phyloP scores from a whole-genome alignment of 192 early-diverging fungal genomes.

The Umbelopsis sp. region DNA sequence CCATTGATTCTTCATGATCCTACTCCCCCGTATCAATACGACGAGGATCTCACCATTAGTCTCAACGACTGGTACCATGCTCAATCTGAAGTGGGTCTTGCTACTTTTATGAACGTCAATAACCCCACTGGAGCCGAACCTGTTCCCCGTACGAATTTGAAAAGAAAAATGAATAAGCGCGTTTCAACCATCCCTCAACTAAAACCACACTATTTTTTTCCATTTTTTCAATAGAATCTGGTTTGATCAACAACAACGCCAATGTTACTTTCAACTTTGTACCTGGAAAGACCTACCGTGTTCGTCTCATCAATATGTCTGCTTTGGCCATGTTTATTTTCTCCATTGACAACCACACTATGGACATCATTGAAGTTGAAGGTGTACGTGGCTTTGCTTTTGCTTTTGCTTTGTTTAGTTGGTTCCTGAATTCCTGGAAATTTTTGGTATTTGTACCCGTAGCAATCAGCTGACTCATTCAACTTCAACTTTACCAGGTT shows the following conservation, averaged over 20 bases:
- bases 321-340: conserved; percentile 65
- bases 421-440: neutral
- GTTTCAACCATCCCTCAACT: no score
- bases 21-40: conserved; percentile 59
- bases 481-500: conserved; percentile 12
- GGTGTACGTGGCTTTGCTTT: conserved; percentile 40
- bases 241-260: conserved; percentile 55
- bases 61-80: conserved; percentile 64
- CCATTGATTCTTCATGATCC: conserved; percentile 43
- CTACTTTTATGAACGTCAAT: conserved; percentile 61
- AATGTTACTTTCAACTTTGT: conserved; percentile 48
- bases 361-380: conserved; percentile 74
- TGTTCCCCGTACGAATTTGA: conserved; percentile 48
- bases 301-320: conserved; percentile 78
- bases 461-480: no score
- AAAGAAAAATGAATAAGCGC: neutral
- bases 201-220: no score
- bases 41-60: conserved; percentile 66
- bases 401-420: neutral
- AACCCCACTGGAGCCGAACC: conserved; percentile 80
- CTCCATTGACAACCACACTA: conserved; percentile 67
- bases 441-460: no score
- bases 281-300: conserved; percentile 73
- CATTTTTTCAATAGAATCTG: conserved; percentile 39
- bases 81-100: conserved; percentile 49